Evolutionary conservation across 1,284 basidiomycete genomes (phyloP), one percentile per base, ranked within the genome.

Genomic region (Inonotus obliquus): DNA sequence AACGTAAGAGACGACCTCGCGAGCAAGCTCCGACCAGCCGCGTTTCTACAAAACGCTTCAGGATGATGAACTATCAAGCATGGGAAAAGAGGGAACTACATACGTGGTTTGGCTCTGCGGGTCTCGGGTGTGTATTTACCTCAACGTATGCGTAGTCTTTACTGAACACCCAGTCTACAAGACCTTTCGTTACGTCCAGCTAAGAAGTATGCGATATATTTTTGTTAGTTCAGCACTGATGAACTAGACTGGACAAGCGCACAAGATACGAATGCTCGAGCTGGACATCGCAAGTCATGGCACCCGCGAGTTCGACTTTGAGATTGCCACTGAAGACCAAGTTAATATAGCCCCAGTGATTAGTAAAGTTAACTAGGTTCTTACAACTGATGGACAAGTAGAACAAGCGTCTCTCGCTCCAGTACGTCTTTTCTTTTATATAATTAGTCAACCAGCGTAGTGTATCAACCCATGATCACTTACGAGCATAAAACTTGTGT

Each of bases 301-400:
- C 84, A 19, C 87, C 86, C 57, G 88, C 84, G 11, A 92, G 76
- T 71, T 96, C 91, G 9, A 89, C 82, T 14, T 91, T 85, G 55
- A 97, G 77, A 69, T 94, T 94, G 23, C 94, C 94, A 69, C 93
- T 96, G 63, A 52, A n/a, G 19, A 19, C 41, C 23, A 44, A 51
- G 1, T 38, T 37, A 63, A 38, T 60, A 21, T 14, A 45, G 27
- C 39, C 62, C 19, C 27, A 45, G 23, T n/a, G 21, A 54, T 9
- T 53, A 25, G 32, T 4, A 29, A 21, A 1, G 23, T 9, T 23
- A n/a, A 75, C 89, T 69, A 17, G 19, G 17, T 2, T 9, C 41
- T 44, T 71, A 95, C 94, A 96, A 92, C 78, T 97, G 94, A 74
- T 97, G 95, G 9, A 91, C 85, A 68, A 96, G 91, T 41, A 96